Percentiles rank a stretch among this genome's conserved stretches.
Conservation (phyloP, 23 red algal species). For the Chondrus crispus region DNA sequence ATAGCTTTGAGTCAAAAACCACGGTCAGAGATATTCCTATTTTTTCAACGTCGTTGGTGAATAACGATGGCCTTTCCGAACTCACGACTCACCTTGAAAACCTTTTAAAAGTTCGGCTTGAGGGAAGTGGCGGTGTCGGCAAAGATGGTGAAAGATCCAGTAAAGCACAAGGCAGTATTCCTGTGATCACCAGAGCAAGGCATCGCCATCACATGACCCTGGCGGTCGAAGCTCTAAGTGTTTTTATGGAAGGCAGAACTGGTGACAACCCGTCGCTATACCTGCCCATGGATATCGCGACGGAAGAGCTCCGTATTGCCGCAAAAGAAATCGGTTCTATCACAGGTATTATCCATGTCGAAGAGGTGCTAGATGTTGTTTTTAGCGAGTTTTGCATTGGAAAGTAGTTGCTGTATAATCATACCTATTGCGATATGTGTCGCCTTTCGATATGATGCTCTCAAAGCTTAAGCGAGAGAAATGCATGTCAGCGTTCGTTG, state of each 20-base stretch:
- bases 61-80: slow-evolving; percentile 41
- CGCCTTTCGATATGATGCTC: no score
- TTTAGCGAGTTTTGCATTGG: slow-evolving; percentile 94
- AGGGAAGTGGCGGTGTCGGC: background rate
- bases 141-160: background rate
- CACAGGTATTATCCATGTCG: slow-evolving; percentile 71
- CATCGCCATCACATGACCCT: slow-evolving; percentile 74
- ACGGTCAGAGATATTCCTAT: background rate
- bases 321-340: slow-evolving; percentile 66
- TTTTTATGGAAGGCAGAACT: slow-evolving; percentile 58
- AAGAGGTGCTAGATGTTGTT: slow-evolving; percentile 92
- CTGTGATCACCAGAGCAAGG: slow-evolving; percentile 71
- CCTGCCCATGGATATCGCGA: slow-evolving; percentile 78
- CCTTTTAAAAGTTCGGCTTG: slow-evolving; percentile 3
- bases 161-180: background rate
- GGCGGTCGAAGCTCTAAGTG: slow-evolving; percentile 37
- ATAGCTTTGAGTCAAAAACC: background rate
- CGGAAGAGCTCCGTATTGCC: slow-evolving; percentile 81
- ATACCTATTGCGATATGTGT: no score
- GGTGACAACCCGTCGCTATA: slow-evolving; percentile 16
- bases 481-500: no score
- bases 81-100: slow-evolving; percentile 24
- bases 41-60: slow-evolving; percentile 35
- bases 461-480: no score
- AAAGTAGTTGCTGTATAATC: no score